Evolutionary conservation across 208 protist species (phyloP).

Genomic region (Balamuthia mandrillaris): DNA sequence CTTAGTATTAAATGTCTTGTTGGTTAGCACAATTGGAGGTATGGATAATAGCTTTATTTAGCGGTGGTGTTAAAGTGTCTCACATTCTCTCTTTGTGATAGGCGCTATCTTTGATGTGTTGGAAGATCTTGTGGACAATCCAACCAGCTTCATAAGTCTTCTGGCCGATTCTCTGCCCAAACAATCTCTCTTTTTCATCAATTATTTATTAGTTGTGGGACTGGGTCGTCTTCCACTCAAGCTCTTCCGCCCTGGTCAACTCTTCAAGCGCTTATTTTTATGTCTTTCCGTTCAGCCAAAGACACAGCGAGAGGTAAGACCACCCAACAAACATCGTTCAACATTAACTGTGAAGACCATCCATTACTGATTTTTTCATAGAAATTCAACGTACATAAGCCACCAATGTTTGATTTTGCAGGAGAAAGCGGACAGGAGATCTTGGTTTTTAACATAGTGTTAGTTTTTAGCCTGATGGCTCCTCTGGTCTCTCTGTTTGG

Average conservation of each 20-base stretch:
- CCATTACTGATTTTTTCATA: neutral
- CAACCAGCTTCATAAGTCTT: neutral
- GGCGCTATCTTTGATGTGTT: conserved; percentile 15
- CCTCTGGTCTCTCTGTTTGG: neutral
- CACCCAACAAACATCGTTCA: no score
- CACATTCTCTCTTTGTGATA: no score
- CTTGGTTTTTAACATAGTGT: neutral
- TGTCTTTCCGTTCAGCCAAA: neutral
- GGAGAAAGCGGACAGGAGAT: neutral
- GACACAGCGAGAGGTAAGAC: neutral
- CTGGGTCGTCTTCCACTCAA: neutral
- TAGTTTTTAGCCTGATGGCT: conserved; percentile 21
- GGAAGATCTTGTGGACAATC: conserved; percentile 20
- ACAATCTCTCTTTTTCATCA: conserved; percentile 32
- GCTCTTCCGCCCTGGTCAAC: neutral
- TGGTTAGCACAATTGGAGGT: neutral
- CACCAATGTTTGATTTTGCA: neutral
- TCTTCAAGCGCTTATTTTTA: neutral
- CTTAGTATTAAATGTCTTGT: conserved; percentile 16
- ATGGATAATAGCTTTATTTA: no score
- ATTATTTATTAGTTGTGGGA: conserved; percentile 2
- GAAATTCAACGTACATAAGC: neutral
- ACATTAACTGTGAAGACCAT: neutral
- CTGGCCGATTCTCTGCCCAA: conserved; percentile 6
- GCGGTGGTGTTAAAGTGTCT: no score